A percentile compares a stretch with the other conserved stretches of the same genome.
These are phyloP conservation scores for Fomitopsis pulvina DNA, from an alignment of 768 basidiomycete species.

Conservation along the genomic window DNA sequence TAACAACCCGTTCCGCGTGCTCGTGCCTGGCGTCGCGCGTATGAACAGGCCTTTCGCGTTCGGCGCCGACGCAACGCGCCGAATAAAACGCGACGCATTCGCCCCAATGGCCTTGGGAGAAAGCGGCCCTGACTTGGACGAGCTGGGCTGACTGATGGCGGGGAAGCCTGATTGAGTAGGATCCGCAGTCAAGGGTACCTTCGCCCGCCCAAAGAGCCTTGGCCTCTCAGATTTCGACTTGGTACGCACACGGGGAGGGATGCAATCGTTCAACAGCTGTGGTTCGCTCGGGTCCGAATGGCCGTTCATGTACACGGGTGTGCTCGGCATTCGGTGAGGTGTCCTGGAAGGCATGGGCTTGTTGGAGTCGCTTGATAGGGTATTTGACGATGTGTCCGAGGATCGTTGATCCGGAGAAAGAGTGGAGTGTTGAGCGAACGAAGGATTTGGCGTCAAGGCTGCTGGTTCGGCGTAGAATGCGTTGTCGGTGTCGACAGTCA, in stretches of 20 bases:
- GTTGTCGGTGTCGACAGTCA: constrained; percentile 48
- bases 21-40: constrained; percentile 41
- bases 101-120: constrained; percentile 66
- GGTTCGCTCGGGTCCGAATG: constrained; percentile 7
- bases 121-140: constrained; percentile 42
- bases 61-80: constrained; percentile 93
- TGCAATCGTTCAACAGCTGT: constrained; percentile 11
- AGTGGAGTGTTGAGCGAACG: constrained; percentile 50
- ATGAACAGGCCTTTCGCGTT: constrained; percentile 91
- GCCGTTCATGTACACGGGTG: constrained; percentile 18
- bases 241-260: constrained; percentile 14
- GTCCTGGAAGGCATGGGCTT: constrained; percentile 22
- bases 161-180: constrained; percentile 44
- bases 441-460: constrained; percentile 26
- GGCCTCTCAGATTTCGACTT: constrained; percentile 27
- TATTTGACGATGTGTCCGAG: constrained; percentile 75
- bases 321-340: constrained; percentile 14
- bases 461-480: constrained; percentile 33
- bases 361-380: constrained; percentile 69
- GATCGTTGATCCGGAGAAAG: constrained; percentile 53
- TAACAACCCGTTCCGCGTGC: constrained; percentile 72
- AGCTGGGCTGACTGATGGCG: constrained; percentile 25
- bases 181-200: constrained; percentile 38
- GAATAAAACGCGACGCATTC: constrained; percentile 82
- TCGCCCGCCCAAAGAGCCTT: constrained; percentile 29